Evolutionary conservation across 805 yeast species (phyloP).

Genomic region (Danielia reshetovae): DNA sequence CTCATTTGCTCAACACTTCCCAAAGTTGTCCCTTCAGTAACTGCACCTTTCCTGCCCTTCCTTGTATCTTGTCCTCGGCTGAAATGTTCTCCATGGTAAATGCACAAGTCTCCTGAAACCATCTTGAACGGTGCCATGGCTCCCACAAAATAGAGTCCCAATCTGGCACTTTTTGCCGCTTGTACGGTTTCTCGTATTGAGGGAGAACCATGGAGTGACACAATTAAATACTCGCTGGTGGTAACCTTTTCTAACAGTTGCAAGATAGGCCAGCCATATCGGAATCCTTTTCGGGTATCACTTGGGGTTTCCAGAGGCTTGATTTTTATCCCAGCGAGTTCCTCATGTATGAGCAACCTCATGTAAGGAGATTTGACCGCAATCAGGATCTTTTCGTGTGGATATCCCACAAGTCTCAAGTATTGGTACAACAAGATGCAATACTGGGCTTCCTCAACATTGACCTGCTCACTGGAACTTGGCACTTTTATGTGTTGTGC

Average conservation of each 20-base stretch:
- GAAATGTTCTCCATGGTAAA: slow-evolving; percentile 2
- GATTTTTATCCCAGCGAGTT: slow-evolving; percentile 28
- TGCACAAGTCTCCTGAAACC: slow-evolving; percentile 4
- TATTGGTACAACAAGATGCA: slow-evolving; percentile 44
- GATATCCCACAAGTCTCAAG: slow-evolving; percentile 43
- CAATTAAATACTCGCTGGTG: slow-evolving; percentile 9
- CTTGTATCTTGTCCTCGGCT: too few relatives aligned
- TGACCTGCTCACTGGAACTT: slow-evolving; percentile 1
- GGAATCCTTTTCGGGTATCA: slow-evolving; percentile 1
- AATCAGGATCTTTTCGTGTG: slow-evolving; percentile 34
- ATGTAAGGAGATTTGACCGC: slow-evolving; percentile 40
- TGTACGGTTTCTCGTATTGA: slow-evolving; percentile 3
- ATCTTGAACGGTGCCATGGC: slow-evolving; percentile 6
- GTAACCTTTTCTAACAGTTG: slow-evolving; percentile 1
- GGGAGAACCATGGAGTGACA: slow-evolving; percentile 7
- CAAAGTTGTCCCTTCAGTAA: too few relatives aligned
- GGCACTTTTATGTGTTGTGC: slow-evolving; percentile 11
- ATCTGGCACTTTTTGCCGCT: slow-evolving; percentile 1
- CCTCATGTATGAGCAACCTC: slow-evolving; percentile 37
- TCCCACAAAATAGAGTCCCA: slow-evolving; percentile 9
- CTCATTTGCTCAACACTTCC: slow-evolving; percentile 21
- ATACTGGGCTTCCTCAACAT: slow-evolving; percentile 41
- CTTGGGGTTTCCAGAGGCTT: slow-evolving; percentile 2
- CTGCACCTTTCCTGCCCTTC: too few relatives aligned
- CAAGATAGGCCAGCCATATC: slow-evolving; percentile 10